Conservation (phyloP, 2,329 filamentous ascomycete genomes). For the Helotiales sp. region DNA sequence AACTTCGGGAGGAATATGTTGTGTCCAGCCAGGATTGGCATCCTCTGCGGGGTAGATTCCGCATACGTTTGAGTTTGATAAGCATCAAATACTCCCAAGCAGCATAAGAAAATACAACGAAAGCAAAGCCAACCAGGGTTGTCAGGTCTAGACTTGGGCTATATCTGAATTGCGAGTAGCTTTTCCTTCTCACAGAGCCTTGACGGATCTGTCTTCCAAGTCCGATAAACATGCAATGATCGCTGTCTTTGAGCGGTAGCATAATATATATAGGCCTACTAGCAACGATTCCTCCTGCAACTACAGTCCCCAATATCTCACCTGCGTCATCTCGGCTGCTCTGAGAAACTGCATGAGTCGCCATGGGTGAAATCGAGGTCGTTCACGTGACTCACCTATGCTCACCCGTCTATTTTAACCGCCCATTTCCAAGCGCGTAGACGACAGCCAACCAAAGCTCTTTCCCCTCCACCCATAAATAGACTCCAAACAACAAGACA, state of each 20-base stretch:
- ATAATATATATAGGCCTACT: constrained; percentile 21
- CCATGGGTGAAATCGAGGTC: not conserved
- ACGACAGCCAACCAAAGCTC: constrained; percentile 21
- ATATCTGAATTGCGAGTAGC: not conserved
- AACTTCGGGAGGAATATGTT: no score
- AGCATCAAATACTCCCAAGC: not conserved
- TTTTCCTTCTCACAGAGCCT: not conserved
- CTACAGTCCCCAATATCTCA: constrained; percentile 20
- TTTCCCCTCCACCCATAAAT: constrained; percentile 18
- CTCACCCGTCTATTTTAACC: constrained; percentile 13
- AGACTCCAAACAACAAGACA: constrained; percentile 17
- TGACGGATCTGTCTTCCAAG: not conserved
- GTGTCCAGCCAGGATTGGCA: not conserved
- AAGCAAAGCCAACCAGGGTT: not conserved
- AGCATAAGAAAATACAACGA: not conserved
- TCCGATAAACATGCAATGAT: not conserved
- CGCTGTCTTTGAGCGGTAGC: not conserved
- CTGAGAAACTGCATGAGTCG: not conserved
- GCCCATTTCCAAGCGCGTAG: constrained; percentile 19
- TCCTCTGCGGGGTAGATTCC: not conserved
- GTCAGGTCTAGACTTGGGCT: not conserved
- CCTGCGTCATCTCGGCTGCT: not conserved
- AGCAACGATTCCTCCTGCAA: constrained; percentile 12
- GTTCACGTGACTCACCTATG: constrained; percentile 22
- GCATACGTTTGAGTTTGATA: not conserved